Conservation (phyloP, 495 filamentous ascomycete genomes). For the Amniculicola lignicola region DNA sequence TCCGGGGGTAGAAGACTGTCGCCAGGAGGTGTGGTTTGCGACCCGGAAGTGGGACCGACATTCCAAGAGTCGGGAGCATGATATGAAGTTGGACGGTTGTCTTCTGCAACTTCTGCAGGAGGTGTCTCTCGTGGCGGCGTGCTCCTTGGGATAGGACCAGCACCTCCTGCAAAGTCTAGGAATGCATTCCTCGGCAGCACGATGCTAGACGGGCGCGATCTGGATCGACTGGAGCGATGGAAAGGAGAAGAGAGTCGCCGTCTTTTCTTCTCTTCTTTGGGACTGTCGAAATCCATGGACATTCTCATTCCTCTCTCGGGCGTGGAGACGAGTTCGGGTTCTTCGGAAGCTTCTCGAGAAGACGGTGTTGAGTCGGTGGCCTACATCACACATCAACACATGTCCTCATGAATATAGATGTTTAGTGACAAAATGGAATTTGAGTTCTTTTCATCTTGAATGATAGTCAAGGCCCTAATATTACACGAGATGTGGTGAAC, state of each 20-base stretch:
- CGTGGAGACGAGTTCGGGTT: constrained; percentile 19
- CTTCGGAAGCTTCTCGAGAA: constrained; percentile 23
- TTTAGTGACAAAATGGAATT: constrained; percentile 18
- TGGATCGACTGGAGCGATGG: constrained; percentile 25
- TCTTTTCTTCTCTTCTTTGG: constrained; percentile 27
- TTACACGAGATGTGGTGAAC: constrained; percentile 11
- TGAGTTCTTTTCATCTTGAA: constrained; percentile 20
- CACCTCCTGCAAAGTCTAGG: constrained; percentile 18
- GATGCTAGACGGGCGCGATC: constrained; percentile 28
- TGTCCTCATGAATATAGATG: constrained; percentile 10
- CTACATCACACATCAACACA: constrained; percentile 34
- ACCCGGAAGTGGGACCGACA: neutral
- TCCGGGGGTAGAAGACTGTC: constrained; percentile 31
- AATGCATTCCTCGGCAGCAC: constrained; percentile 22
- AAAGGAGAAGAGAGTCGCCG: constrained; percentile 33
- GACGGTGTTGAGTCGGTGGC: constrained; percentile 13
- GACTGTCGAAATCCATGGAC: constrained; percentile 12
- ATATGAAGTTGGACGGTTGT: constrained; percentile 26
- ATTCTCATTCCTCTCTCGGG: neutral
- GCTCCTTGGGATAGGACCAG: constrained; percentile 10
- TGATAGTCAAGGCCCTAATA: constrained; percentile 24
- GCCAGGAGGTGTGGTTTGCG: constrained; percentile 24
- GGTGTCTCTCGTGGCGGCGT: constrained; percentile 29
- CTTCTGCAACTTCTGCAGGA: constrained; percentile 8
- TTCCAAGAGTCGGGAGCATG: constrained; percentile 34